These are phyloP conservation scores for Boeremia exigua DNA, from an alignment of 2,329 filamentous ascomycete species.

Conservation along the genomic window DNA sequence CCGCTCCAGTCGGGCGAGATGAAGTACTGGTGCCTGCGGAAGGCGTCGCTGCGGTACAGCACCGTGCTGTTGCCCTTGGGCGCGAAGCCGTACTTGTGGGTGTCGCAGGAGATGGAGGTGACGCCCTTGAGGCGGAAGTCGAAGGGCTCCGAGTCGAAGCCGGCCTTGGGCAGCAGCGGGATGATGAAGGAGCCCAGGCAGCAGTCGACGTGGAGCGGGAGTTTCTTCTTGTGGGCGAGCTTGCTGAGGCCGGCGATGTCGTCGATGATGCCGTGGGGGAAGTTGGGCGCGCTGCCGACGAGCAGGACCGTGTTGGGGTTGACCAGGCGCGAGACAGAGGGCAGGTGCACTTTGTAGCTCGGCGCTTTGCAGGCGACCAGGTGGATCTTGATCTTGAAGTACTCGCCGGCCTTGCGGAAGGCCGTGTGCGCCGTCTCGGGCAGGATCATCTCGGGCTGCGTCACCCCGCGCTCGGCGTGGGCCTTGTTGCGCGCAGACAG, in stretches of 20 bases:
- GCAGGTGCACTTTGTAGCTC: conserved; percentile 80
- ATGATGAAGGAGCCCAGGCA: conserved; percentile 95
- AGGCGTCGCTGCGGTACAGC: conserved; percentile 79
- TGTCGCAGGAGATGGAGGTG: conserved; percentile 94
- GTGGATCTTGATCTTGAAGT: conserved; percentile 97
- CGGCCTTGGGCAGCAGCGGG: conserved; percentile 89
- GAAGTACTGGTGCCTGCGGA: conserved; percentile 94
- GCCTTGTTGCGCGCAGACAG: conserved; percentile 89
- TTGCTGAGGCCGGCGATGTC: conserved; percentile 86
- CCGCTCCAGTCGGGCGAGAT: conserved; percentile 94
- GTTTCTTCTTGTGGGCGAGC: conserved; percentile 76
- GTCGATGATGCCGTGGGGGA: conserved; percentile 97
- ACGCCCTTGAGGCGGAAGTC: conserved; percentile 95
- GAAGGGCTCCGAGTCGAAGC: conserved; percentile 85
- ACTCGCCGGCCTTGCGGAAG: conserved; percentile 92
- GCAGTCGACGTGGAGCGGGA: conserved; percentile 96
- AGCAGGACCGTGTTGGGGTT: conserved; percentile 94
- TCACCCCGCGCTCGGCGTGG: conserved; percentile 82
- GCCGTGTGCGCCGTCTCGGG: conserved; percentile 94
- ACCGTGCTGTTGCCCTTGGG: conserved; percentile 96
- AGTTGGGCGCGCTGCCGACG: conserved; percentile 95
- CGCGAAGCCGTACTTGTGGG: conserved; percentile 98
- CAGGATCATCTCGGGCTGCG: conserved; percentile 96
- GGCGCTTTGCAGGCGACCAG: conserved; percentile 86
- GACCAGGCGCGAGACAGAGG: conserved; percentile 80